Evolutionary conservation across 2,329 filamentous ascomycete genomes (phyloP).

Genomic region (Penicillium brasilianum): DNA sequence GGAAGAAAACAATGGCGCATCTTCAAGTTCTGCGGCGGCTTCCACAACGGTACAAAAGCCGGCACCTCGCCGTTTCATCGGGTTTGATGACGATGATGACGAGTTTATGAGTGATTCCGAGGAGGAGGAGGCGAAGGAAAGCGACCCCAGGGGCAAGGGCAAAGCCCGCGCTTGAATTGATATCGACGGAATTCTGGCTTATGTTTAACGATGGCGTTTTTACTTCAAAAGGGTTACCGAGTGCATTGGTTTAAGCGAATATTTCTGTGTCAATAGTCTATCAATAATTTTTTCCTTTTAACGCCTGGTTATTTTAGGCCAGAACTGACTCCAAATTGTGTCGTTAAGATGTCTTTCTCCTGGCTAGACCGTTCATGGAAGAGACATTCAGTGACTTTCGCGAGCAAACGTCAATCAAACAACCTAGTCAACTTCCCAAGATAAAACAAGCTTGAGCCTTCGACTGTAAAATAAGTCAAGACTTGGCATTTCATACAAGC

Average conservation of each 20-base stretch:
- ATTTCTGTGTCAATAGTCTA: constrained; percentile 17
- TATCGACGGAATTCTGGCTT: constrained; percentile 2
- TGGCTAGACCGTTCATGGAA: too few relatives aligned
- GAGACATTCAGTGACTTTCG: too few relatives aligned
- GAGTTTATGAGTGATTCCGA: constrained; percentile 54
- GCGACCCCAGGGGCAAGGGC: constrained; percentile 44
- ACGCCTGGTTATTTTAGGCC: background rate
- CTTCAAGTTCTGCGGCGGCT: constrained; percentile 27
- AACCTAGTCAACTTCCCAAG: too few relatives aligned
- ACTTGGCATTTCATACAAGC: too few relatives aligned
- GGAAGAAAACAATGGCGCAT: constrained; percentile 43
- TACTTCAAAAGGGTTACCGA: constrained; percentile 10
- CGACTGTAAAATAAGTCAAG: too few relatives aligned
- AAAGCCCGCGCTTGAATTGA: constrained; percentile 38
- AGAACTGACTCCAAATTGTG: background rate
- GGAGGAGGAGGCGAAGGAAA: constrained; percentile 36
- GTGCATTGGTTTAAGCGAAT: constrained; percentile 15
- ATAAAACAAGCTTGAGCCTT: too few relatives aligned
- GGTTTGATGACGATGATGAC: constrained; percentile 57
- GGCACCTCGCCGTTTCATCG: constrained; percentile 47
- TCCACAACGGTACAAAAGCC: constrained; percentile 34
- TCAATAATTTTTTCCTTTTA: background rate
- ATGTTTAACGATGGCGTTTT: constrained; percentile 30
- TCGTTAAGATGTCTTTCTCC: background rate
- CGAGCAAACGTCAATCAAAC: too few relatives aligned